Conservation (phyloP, 192 early-diverging fungal species). For the Coemansia sp. region DNA sequence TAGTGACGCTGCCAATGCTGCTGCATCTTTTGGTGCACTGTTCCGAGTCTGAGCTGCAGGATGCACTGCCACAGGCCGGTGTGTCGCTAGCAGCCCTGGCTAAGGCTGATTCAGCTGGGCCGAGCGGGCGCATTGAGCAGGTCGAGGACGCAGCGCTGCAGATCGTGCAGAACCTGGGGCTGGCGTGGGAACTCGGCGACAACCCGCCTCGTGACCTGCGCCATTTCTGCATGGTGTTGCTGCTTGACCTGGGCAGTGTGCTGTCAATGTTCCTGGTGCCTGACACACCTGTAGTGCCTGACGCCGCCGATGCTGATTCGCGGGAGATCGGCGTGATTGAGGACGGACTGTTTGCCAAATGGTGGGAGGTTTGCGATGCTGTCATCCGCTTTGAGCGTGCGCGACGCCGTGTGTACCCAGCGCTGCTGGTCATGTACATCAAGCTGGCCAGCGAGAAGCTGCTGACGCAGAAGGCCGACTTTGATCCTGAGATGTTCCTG, state of each 20-base stretch:
- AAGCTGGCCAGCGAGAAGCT: constrained; percentile 47
- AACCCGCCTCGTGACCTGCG: constrained; percentile 52
- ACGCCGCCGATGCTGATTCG: constrained; percentile 23
- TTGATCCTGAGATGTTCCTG: constrained; percentile 52
- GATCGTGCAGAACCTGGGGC: constrained; percentile 53
- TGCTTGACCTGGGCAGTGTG: constrained; percentile 47
- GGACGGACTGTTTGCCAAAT: constrained; percentile 45
- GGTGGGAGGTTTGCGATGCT: constrained; percentile 51
- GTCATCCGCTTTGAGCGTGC: constrained; percentile 43
- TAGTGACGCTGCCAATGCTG: constrained; percentile 53
- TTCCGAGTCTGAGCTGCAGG: constrained; percentile 48
- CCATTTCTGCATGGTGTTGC: constrained; percentile 54
- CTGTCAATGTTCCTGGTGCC: constrained; percentile 43
- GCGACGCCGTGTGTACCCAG: constrained; percentile 26
- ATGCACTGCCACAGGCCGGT: constrained; percentile 44
- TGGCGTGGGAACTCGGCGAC: constrained; percentile 55
- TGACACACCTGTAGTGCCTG: neutral
- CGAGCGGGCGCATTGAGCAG: constrained; percentile 46
- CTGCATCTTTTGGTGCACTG: constrained; percentile 51
- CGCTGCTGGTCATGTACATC: constrained; percentile 45
- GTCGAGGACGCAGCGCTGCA: constrained; percentile 54
- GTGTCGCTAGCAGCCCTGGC: constrained; percentile 43
- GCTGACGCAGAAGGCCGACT: constrained; percentile 46
- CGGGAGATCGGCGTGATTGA: constrained; percentile 42
- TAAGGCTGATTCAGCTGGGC: constrained; percentile 34